Evolutionary conservation across 441 rosid genomes (phyloP), one percentile per base, ranked within the genome.

Genomic region (Pelargonium fulgidum): DNA sequence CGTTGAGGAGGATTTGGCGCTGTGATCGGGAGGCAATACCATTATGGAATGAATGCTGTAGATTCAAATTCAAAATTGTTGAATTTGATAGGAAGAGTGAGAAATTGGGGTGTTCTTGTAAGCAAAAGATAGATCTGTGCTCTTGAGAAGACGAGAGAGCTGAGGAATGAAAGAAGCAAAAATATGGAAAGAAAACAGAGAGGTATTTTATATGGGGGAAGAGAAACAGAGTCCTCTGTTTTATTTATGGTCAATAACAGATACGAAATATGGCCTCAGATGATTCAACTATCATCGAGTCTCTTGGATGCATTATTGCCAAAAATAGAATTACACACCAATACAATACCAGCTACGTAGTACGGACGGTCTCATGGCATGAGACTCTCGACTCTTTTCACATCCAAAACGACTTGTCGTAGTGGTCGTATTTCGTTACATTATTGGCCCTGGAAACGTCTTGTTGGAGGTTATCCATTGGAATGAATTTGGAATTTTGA

Each of bases 211-310:
- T 39, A 39, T 39, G 54, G 54, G 2, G 16, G 6, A 50, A 4
- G 17, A 50, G 58, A 50, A 50, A 50, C 58, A 50, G 58, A 50
- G 58, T 50, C 58, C 58, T 50, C 58, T 50, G 58, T 50, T 50
- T 50, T 50, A n/a, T 50, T n/a, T 1, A 52, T 16, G 17, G 59
- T 52, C 59, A 52, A 6, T 14, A 52, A 14, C 20, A 52, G 3
- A 20, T 52, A 52, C 17, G 1, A 52, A 52, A n/a, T 14, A 5
- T n/a, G 7, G 8, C 59, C 59, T 52, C 59, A 13, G 19, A 48
- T 48, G 54, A n/a, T 48, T 48, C 54, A 48, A 48, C 54, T 3
- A 52, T 7, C 20, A n/a, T 52, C 59, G 59, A 52, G 59, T 52
- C 59, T 52, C 59, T 52, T 14, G 59, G 59, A 52, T 14, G 19